A percentile compares a stretch with the other conserved stretches of the same genome.
phyloP scores from a whole-genome alignment of 169 alveolate genomes.

The Plasmodium vivax region DNA sequence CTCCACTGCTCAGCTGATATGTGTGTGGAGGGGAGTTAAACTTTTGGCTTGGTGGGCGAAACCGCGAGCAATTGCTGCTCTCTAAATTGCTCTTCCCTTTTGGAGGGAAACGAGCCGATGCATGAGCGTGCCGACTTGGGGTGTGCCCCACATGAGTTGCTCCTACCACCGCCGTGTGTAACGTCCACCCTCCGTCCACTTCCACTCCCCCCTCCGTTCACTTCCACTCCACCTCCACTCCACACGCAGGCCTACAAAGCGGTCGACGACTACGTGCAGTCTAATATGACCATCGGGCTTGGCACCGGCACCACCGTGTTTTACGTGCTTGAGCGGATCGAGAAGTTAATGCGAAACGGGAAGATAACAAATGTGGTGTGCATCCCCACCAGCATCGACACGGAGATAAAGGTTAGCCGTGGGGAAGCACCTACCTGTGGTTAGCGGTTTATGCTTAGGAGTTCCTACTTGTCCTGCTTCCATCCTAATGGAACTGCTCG shows the following conservation, averaged over 20 bases:
- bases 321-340: conserved; percentile 86
- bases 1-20: neutral
- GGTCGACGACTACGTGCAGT: conserved; percentile 84
- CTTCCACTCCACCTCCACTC: neutral
- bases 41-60: neutral
- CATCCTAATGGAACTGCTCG: neutral
- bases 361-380: conserved; percentile 78
- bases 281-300: conserved; percentile 85
- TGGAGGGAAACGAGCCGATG: neutral
- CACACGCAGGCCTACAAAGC: conserved; percentile 83
- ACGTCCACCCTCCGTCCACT: neutral
- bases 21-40: neutral
- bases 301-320: conserved; percentile 90
- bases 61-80: neutral
- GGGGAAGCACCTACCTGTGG: too few relatives aligned
- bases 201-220: too few relatives aligned
- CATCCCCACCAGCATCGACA: conserved; percentile 85
- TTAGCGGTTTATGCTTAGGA: neutral
- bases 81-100: neutral
- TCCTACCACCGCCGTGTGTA: neutral
- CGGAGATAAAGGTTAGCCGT: conserved; percentile 81
- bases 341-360: conserved; percentile 76
- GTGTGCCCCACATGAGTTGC: neutral
- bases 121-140: neutral
- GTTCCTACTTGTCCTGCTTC: neutral